phyloP scores from a whole-genome alignment of 371 early-diverging fungal species.

The Lichtheimia ramosa region DNA sequence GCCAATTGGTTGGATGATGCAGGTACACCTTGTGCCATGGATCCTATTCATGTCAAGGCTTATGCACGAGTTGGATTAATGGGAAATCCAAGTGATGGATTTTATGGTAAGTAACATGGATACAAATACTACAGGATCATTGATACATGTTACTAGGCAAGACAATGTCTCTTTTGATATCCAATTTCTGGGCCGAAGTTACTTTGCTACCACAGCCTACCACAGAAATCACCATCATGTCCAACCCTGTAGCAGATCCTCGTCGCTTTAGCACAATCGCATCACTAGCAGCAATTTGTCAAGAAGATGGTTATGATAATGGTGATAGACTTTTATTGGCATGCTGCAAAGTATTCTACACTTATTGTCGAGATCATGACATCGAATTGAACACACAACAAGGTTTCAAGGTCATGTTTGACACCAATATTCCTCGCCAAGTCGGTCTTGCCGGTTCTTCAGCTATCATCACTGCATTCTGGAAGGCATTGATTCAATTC shows the following conservation, averaged over 20 bases:
- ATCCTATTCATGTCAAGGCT: constrained; percentile 39
- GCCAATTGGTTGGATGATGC: constrained; percentile 16
- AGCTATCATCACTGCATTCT: constrained; percentile 63
- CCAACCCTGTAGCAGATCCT: constrained; percentile 50
- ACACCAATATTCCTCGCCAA: constrained; percentile 72
- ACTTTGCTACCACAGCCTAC: constrained; percentile 47
- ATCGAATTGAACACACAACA: constrained; percentile 37
- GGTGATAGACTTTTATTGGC: constrained; percentile 61
- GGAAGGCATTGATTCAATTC: constrained; percentile 52
- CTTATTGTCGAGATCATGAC: constrained; percentile 38
- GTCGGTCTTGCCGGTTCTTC: constrained; percentile 76
- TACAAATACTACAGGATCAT: not conserved
- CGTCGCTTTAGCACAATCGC: constrained; percentile 40
- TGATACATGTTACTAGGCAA: constrained; percentile 26
- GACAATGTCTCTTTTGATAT: constrained; percentile 63
- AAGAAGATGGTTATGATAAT: constrained; percentile 62
- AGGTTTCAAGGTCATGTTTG: constrained; percentile 57
- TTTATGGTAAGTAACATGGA: constrained; percentile 43
- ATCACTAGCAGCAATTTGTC: constrained; percentile 33
- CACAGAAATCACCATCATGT: constrained; percentile 38
- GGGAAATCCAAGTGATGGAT: constrained; percentile 77
- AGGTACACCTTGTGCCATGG: constrained; percentile 5
- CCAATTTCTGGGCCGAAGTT: constrained; percentile 67
- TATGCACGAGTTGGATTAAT: constrained; percentile 72
- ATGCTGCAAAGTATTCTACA: constrained; percentile 60